Percentiles rank a stretch among this genome's conserved stretches.
Conservation (phyloP, 805 yeast species). For the Metschnikowia vanudenii region DNA sequence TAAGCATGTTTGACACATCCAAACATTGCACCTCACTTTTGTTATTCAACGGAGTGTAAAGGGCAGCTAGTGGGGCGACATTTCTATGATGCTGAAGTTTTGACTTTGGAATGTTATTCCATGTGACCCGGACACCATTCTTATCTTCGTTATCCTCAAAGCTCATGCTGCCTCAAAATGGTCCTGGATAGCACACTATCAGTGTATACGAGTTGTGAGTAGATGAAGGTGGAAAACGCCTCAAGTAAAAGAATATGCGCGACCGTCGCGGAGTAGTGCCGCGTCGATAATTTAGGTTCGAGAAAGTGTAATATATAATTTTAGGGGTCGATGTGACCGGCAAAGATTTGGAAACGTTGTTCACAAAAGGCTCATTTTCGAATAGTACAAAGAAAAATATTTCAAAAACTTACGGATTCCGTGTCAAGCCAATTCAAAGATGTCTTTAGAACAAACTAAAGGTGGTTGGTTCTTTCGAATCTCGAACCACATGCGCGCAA, state of each 20-base stretch:
- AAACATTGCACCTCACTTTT: conserved; percentile 37
- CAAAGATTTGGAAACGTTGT: too few species aligned
- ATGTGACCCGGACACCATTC: conserved; percentile 72
- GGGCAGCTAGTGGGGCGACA: conserved; percentile 54
- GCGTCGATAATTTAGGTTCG: background rate
- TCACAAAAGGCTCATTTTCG: too few species aligned
- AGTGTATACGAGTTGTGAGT: background rate
- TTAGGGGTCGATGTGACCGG: too few species aligned
- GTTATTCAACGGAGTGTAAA: conserved; percentile 58
- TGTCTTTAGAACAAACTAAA: too few species aligned
- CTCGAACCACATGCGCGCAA: too few species aligned
- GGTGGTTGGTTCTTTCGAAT: too few species aligned
- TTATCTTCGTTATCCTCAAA: conserved; percentile 62
- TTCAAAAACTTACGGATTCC: too few species aligned
- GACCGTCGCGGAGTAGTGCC: conserved; percentile 1
- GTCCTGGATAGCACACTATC: background rate
- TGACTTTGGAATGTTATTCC: conserved; percentile 64
- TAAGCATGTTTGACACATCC: conserved; percentile 39
- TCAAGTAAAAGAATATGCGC: conserved; percentile 3
- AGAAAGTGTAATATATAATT: too few species aligned
- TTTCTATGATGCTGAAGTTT: conserved; percentile 51
- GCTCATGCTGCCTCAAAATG: conserved; percentile 29
- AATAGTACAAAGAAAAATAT: too few species aligned
- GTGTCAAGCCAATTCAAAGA: too few species aligned
- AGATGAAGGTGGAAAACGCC: background rate